Conservation (phyloP, 768 basidiomycete species). For the Boletellus emodensis region DNA sequence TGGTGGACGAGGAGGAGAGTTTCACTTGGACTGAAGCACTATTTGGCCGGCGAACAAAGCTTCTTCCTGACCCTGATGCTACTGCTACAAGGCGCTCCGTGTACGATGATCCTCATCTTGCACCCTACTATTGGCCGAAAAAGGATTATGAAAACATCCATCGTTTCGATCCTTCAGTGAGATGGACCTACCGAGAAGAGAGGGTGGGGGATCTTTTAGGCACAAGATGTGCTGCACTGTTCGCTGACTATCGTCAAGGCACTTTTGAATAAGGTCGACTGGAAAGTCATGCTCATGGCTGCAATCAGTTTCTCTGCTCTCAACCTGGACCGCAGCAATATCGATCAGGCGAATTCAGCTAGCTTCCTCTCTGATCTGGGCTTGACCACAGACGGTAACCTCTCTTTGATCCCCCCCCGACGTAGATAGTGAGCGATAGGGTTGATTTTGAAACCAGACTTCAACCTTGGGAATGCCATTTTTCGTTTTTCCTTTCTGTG, state of each 20-base stretch:
- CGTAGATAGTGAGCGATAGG: not conserved
- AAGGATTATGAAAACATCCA: constrained; percentile 51
- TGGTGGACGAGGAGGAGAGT: constrained; percentile 9
- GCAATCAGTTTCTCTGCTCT: constrained; percentile 55
- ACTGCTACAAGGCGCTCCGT: constrained; percentile 50
- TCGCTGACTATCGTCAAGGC: constrained; percentile 26
- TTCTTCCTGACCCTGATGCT: constrained; percentile 29
- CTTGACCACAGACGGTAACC: constrained; percentile 45
- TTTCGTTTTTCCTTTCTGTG: constrained; percentile 48
- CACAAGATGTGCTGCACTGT: too few species aligned
- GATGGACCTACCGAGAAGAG: constrained; percentile 62
- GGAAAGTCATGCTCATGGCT: constrained; percentile 57
- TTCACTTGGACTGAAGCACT: constrained; percentile 3
- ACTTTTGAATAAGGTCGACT: constrained; percentile 54
- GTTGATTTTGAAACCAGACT: constrained; percentile 33
- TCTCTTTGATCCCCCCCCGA: too few species aligned
- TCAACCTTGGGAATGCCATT: constrained; percentile 53
- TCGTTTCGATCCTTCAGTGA: constrained; percentile 51
- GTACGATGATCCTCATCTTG: constrained; percentile 47
- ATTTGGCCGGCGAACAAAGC: constrained; percentile 1
- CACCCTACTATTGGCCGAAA: constrained; percentile 44
- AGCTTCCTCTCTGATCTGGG: constrained; percentile 54
- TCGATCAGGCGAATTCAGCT: constrained; percentile 56
- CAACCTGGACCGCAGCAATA: constrained; percentile 51
- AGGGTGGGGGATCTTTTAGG: constrained; percentile 26